These are phyloP conservation scores for Fusarium brevicatenulatum DNA, from an alignment of 2,329 filamentous ascomycete genomes.

Conservation along the genomic window DNA sequence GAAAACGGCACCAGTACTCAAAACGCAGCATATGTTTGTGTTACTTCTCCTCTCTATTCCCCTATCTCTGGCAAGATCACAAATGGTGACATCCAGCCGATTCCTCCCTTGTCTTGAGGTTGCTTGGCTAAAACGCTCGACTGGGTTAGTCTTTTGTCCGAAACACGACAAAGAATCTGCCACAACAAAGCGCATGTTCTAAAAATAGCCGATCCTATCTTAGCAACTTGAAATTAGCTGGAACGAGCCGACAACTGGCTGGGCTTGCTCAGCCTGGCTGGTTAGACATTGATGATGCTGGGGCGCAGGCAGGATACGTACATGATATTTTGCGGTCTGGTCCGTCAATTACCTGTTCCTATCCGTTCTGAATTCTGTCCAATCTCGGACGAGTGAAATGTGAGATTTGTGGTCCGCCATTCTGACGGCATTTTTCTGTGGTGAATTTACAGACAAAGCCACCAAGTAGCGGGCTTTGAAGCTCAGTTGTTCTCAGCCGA, in stretches of 20 bases:
- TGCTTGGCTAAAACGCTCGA: constrained; percentile 21
- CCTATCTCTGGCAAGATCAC: background rate
- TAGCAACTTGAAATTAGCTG: constrained; percentile 36
- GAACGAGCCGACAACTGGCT: constrained; percentile 31
- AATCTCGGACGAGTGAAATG: background rate
- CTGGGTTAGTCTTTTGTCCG: constrained; percentile 32
- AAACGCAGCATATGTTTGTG: constrained; percentile 18
- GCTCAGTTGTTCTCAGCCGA: constrained; percentile 6
- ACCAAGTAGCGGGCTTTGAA: background rate
- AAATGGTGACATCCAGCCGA: constrained; percentile 19
- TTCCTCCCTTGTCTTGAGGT: constrained; percentile 21
- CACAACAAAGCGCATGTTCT: constrained; percentile 22
- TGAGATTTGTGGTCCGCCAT: background rate
- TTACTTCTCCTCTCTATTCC: background rate
- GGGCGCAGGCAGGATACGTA: constrained; percentile 30
- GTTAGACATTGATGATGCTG: constrained; percentile 20
- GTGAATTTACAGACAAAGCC: background rate
- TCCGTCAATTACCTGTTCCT: constrained; percentile 5
- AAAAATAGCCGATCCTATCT: constrained; percentile 39
- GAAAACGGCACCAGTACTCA: background rate
- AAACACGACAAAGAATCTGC: constrained; percentile 39
- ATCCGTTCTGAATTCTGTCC: constrained; percentile 2
- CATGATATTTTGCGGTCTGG: constrained; percentile 4
- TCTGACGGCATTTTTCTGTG: constrained; percentile 8
- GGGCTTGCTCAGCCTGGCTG: background rate